phyloP scores from a whole-genome alignment of 345 rosid genomes.

The Gossypium herbaceum region DNA sequence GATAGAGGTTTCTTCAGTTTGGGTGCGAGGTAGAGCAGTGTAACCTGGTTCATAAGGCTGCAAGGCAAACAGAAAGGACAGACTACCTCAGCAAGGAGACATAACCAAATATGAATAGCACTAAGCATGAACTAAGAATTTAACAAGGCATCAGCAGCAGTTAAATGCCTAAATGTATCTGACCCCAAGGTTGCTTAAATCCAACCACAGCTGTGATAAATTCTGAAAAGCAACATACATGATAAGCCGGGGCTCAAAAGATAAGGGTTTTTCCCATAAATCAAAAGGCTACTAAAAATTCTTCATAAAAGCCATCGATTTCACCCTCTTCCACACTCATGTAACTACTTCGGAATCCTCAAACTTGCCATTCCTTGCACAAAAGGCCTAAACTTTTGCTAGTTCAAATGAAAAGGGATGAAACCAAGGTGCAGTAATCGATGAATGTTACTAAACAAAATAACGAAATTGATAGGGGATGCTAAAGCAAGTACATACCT shows the following conservation, averaged over 20 bases:
- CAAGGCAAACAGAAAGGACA: conserved; percentile 20
- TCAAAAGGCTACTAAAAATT: not conserved
- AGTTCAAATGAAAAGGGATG: not conserved
- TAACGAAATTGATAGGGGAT: not conserved
- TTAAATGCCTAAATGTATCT: not conserved
- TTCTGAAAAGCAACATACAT: not conserved
- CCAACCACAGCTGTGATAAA: not conserved
- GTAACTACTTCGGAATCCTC: not conserved
- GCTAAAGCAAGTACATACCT: conserved; percentile 39
- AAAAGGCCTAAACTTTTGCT: not conserved
- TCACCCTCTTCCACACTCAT: not conserved
- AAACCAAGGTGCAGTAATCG: not conserved
- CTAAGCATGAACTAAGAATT: not conserved
- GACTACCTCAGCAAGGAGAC: not conserved
- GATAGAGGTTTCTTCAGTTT: conserved; percentile 62
- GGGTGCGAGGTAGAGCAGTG: conserved; percentile 67
- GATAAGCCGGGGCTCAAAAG: not conserved
- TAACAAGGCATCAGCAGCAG: conserved; percentile 23
- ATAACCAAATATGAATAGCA: not conserved
- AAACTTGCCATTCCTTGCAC: not conserved
- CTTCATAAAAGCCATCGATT: not conserved
- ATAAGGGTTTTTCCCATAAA: not conserved
- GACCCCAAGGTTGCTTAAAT: not conserved
- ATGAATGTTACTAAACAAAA: not conserved
- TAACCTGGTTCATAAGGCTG: conserved; percentile 84